phyloP scores from a whole-genome alignment of 176 grass and related monocot species.

The Leersia perrieri region DNA sequence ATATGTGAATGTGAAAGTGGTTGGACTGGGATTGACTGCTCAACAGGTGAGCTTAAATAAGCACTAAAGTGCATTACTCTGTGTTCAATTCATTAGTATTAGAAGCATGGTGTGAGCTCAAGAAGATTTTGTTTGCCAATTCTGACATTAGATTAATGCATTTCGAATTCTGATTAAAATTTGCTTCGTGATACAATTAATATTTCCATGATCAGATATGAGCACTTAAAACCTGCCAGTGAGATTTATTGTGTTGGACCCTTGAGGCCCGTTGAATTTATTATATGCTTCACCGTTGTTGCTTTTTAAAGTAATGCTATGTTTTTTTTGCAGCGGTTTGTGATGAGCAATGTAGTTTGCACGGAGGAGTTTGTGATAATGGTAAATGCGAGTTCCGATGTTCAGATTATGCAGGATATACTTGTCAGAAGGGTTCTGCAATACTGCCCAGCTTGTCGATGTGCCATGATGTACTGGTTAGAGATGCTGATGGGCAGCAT shows the following conservation, averaged over 20 bases:
- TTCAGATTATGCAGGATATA: slow-evolving; percentile 99
- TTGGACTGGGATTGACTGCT: slow-evolving; percentile 92
- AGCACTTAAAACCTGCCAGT: neutral
- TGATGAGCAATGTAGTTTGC: slow-evolving; percentile 99
- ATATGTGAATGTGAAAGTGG: slow-evolving; percentile 85
- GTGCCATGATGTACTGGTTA: slow-evolving; percentile 87
- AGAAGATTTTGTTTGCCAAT: neutral
- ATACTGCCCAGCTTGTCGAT: slow-evolving; percentile 85
- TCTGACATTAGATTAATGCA: neutral
- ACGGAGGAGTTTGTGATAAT: slow-evolving; percentile 96
- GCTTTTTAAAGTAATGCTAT: slow-evolving; percentile 26
- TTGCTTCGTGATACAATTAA: neutral
- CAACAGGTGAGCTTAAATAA: slow-evolving; percentile 59
- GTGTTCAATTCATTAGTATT: slow-evolving; percentile 1
- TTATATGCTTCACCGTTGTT: neutral
- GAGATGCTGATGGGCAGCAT: slow-evolving; percentile 81
- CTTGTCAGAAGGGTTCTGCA: slow-evolving; percentile 89
- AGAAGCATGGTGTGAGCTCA: neutral
- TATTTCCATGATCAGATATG: neutral
- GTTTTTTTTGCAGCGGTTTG: slow-evolving; percentile 68
- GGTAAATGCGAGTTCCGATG: slow-evolving; percentile 98
- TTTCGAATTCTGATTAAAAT: neutral
- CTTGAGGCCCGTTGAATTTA: neutral
- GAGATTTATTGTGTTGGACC: neutral
- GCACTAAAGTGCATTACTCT: slow-evolving; percentile 11